A percentile compares a stretch with the other conserved stretches of the same genome.
These are phyloP conservation scores for Trichoderma semiorbis DNA, from an alignment of 2,329 filamentous ascomycete genomes.

Conservation along the genomic window DNA sequence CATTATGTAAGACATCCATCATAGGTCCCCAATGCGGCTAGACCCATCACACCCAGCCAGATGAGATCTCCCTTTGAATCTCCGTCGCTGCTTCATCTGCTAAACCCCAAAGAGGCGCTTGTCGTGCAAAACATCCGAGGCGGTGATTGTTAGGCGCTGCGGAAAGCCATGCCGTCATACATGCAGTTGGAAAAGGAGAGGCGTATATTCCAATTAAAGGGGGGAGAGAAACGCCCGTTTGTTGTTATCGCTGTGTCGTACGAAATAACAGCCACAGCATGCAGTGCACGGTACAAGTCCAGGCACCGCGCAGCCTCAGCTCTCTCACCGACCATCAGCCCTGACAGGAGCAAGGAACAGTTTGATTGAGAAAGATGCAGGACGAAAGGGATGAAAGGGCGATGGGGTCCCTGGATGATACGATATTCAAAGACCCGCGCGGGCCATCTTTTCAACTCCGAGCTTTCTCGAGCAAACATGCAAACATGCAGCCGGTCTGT, in stretches of 20 bases:
- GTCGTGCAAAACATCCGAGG: not conserved
- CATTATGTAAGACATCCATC: not conserved
- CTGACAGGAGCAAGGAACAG: not conserved
- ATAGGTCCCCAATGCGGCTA: not conserved
- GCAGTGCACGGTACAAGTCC: not conserved
- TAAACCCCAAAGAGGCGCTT: not conserved
- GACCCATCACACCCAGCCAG: not conserved
- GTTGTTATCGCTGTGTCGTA: not conserved
- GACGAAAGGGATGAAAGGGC: not conserved
- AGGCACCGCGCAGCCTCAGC: not conserved
- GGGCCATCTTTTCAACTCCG: not conserved
- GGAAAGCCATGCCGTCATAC: not conserved
- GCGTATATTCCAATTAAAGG: not conserved
- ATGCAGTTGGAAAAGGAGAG: not conserved
- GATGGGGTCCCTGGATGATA: not conserved
- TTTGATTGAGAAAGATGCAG: no score
- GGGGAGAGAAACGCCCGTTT: no score
- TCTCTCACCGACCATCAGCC: conserved; percentile 5
- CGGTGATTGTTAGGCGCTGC: not conserved
- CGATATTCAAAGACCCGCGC: not conserved
- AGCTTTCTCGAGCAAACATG: not conserved
- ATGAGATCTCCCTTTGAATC: not conserved
- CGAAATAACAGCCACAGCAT: not conserved
- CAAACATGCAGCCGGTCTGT: not conserved
- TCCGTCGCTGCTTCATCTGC: not conserved